Base-by-base conservation (phyloP, 1,284 basidiomycete species). In the Heliocybe sulcata region DNA sequence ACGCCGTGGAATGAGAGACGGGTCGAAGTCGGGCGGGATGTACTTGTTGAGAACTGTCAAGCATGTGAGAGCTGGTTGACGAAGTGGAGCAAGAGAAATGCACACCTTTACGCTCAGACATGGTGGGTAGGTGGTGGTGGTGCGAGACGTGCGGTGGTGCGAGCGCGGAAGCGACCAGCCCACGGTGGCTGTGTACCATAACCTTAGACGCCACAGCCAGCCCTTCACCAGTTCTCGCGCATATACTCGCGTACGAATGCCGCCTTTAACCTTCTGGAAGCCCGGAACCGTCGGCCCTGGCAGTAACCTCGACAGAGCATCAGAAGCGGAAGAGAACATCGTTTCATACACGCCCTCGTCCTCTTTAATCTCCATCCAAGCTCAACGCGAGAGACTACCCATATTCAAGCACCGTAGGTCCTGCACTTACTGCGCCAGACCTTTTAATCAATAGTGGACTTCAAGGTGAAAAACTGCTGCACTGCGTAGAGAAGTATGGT, bases 1-100 rank as follows among this genome's bases (percentile, higher is more conserved):
- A 63, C 94, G 78, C 63, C 97, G 81, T 47, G 93, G 92, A 71
- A 98, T 97, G 72, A 96, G 90, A 62, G 92, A 85, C 58, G 96
- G 97, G 77, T 99, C 97, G 73, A 98, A 99, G 74, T 99, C 96
- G 70, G 90, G 90, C 51, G 90, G 90, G 63, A 92, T 91, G 73
- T 92, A 92, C 71, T 92, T 92, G 81, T 94, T 94, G 61, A 95
- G 77, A 54, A 94, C 92, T 89, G 63, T 57, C 54, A 29, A 10
- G 35, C 11, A 33, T 14, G 26, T 31, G 4, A 27, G 12, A 33
- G 54, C 16, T 33, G 11, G 52, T 33, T 22, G 12, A 11, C 3
- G 0, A 56, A 65, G 10, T 57, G 22, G 4, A 8, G 42, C 2
- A 25, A n/a, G 19, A 35, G 29, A 53, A 22, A 52, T 3, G 49